Percentiles rank a stretch among this genome's conserved stretches.
Conservation (phyloP, 164 flowering plant species). For the Chimonanthus salicifolius region DNA sequence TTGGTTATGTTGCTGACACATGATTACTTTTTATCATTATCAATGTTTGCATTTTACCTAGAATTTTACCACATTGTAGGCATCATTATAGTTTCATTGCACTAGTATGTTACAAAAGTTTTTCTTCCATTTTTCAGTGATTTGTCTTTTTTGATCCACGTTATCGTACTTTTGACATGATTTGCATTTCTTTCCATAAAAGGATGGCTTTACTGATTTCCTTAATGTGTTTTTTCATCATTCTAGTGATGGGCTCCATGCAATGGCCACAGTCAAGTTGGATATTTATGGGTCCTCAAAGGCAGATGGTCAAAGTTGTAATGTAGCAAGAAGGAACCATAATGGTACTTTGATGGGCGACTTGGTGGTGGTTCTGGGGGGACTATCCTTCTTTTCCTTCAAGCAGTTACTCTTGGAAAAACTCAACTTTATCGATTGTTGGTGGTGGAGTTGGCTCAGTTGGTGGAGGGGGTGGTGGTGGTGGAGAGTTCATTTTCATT, state of each 20-base stretch:
- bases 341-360: slow-evolving; percentile 23
- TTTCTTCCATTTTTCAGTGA: neutral
- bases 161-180: neutral
- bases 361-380: slow-evolving; percentile 99
- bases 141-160: neutral
- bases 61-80: neutral
- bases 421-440: slow-evolving; percentile 53
- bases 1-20: too few species aligned
- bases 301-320: slow-evolving; percentile 74
- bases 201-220: neutral
- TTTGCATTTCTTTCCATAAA: neutral
- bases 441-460: slow-evolving; percentile 79
- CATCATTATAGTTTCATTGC: neutral
- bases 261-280: slow-evolving; percentile 82
- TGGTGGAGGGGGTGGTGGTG: slow-evolving; percentile 99
- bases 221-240: neutral
- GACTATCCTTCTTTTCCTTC: slow-evolving; percentile 78
- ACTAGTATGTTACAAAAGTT: neutral
- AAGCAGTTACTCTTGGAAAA: slow-evolving; percentile 45
- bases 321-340: slow-evolving; percentile 15
- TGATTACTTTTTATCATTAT: neutral
- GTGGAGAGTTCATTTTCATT: slow-evolving; percentile 91
- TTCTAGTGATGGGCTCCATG: slow-evolving; percentile 80
- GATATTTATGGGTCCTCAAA: slow-evolving; percentile 61
- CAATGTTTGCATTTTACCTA: neutral